phyloP scores from a whole-genome alignment of 2,329 filamentous ascomycete genomes.

The Colletotrichum sansevieriae region DNA sequence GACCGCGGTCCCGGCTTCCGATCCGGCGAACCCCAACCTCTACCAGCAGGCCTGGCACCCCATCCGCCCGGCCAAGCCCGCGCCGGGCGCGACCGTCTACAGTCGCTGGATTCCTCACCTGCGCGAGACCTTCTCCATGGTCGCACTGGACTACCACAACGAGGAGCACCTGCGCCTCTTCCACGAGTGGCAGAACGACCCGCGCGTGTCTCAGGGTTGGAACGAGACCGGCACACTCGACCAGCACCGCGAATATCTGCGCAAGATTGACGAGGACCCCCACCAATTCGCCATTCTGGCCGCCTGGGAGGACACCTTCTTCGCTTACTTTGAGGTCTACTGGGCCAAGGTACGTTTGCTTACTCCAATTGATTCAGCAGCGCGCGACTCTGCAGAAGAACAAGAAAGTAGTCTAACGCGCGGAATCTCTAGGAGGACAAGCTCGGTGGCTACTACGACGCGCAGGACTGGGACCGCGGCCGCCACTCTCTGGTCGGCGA shows the following conservation, averaged over 20 bases:
- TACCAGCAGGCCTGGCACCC: slow-evolving; percentile 75
- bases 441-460: slow-evolving; percentile 68
- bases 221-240: slow-evolving; percentile 83
- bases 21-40: slow-evolving; percentile 56
- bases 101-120: slow-evolving; percentile 84
- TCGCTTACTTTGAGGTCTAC: slow-evolving; percentile 86
- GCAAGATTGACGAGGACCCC: slow-evolving; percentile 76
- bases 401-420: slow-evolving; percentile 5
- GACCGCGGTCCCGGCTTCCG: slow-evolving; percentile 54
- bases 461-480: slow-evolving; percentile 69
- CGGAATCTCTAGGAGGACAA: slow-evolving; percentile 61
- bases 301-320: slow-evolving; percentile 76
- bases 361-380: slow-evolving; percentile 38
- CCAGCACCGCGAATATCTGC: slow-evolving; percentile 79
- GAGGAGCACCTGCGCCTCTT: slow-evolving; percentile 76
- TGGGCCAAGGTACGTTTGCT: slow-evolving; percentile 72
- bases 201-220: slow-evolving; percentile 84
- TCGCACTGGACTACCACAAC: slow-evolving; percentile 77
- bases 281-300: slow-evolving; percentile 79
- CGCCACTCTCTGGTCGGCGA: slow-evolving; percentile 71
- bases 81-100: slow-evolving; percentile 78
- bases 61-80: slow-evolving; percentile 77
- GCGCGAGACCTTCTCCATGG: slow-evolving; percentile 81
- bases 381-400: too few species aligned
- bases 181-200: slow-evolving; percentile 87